phyloP scores from a whole-genome alignment of 2,329 filamentous ascomycete species.

The Talaromyces sp. region DNA sequence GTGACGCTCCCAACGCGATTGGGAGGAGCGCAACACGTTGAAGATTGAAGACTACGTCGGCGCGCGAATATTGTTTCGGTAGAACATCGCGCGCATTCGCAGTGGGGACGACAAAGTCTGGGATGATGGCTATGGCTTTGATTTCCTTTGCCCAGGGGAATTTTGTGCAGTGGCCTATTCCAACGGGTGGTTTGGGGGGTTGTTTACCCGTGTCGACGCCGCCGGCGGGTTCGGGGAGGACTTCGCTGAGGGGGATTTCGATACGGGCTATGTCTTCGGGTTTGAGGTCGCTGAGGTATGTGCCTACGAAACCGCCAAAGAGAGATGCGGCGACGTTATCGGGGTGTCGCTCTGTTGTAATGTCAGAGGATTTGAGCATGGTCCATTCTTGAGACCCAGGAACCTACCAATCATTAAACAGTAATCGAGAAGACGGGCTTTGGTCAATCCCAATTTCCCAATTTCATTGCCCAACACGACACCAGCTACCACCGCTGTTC shows the following conservation, averaged over 20 bases:
- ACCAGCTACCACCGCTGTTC: slow-evolving; percentile 89
- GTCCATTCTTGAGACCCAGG: no score
- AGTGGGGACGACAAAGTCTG: slow-evolving; percentile 92
- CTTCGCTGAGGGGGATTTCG: slow-evolving; percentile 91
- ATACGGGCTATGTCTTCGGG: slow-evolving; percentile 83
- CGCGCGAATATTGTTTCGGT: slow-evolving; percentile 70
- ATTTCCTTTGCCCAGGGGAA: slow-evolving; percentile 92
- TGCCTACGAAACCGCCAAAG: slow-evolving; percentile 94
- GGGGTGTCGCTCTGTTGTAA: slow-evolving; percentile 63
- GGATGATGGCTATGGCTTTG: slow-evolving; percentile 94
- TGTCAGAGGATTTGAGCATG: no score
- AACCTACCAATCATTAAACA: slow-evolving; percentile 93
- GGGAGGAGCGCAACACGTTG: slow-evolving; percentile 89
- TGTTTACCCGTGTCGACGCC: slow-evolving; percentile 82
- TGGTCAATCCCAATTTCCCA: slow-evolving; percentile 69
- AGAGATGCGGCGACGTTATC: slow-evolving; percentile 93
- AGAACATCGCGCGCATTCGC: slow-evolving; percentile 83
- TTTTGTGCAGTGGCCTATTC: slow-evolving; percentile 94
- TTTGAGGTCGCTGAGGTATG: slow-evolving; percentile 86
- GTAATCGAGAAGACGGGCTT: slow-evolving; percentile 85
- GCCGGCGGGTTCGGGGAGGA: slow-evolving; percentile 82
- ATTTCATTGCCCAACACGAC: slow-evolving; percentile 90
- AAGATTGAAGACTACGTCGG: slow-evolving; percentile 88
- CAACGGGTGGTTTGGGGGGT: slow-evolving; percentile 81
- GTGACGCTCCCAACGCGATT: slow-evolving; percentile 80